Evolutionary conservation across 2,329 filamentous ascomycete species (phyloP).

Genomic region (Ceratocystis colombiana): DNA sequence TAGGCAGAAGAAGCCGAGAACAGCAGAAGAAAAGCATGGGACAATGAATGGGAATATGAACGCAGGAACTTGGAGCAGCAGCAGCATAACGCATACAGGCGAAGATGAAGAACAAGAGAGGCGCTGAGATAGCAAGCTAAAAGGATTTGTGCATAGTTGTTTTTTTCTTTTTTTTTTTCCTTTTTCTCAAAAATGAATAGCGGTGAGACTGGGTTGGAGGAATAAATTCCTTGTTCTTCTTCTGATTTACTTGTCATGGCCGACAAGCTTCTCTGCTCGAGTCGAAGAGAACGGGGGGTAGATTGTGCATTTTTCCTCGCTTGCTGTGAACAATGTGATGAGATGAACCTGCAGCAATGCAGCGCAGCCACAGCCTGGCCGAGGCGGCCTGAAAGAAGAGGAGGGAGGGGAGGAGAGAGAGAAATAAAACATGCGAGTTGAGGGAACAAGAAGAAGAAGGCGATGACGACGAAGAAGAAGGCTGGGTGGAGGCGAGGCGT

Average conservation of each 20-base stretch:
- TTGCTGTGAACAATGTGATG: background rate
- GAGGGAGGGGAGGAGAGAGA: background rate
- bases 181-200: no score
- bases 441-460: background rate
- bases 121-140: background rate
- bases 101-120: background rate
- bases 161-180: no score
- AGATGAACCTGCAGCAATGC: background rate
- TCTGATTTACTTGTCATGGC: no score
- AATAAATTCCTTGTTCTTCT: no score
- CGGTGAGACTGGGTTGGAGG: no score
- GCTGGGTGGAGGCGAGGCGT: background rate
- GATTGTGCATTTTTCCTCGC: background rate
- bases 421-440: background rate
- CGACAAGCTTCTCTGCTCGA: background rate
- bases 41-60: background rate
- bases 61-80: background rate
- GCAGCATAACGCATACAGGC: background rate
- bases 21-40: background rate
- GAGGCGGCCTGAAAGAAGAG: background rate
- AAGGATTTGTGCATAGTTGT: background rate
- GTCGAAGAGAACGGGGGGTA: no score
- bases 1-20: background rate
- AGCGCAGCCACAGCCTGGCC: conserved; percentile 9
- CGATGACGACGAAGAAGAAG: background rate